Evolutionary conservation across 2,329 filamentous ascomycete genomes (phyloP), one percentile per base, ranked within the genome.

Genomic region (Alternaria conjuncta): DNA sequence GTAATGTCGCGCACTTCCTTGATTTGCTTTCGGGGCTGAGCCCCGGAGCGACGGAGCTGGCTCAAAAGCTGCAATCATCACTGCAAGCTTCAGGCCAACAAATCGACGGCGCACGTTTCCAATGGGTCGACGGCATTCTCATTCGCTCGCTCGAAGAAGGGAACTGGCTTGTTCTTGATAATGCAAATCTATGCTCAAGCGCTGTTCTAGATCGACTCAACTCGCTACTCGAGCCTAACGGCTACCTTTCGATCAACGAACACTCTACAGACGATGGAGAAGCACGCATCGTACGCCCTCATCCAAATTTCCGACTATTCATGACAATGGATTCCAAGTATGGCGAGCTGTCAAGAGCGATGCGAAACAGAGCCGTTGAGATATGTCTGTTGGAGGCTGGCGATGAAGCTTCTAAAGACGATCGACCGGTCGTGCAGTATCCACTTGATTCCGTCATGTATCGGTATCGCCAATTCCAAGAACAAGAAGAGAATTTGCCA

Each of bases 201-300:
- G 97, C 95, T 7, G 96, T 99, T 1, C 86, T 99, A 10, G 96
- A 99, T 80, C 88, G 96, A 65, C 84, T 99, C 55, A 99, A 99
- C 78, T 98, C 96, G 0, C 83, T 99, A 9, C 90, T 98, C 8
- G 96, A 99, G 77, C 94, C 94, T 0, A 90, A 94, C 73, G 96
- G 96, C 1, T 90, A 89, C 66, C 83, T 99, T 21, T 93, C 92
- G 71, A 91, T 99, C 77, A 98, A 97, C 73, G 96, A 99, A 78
- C 94, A 98, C 77, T 93, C 92, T 60, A 92, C 89, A 12, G 87
- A 89, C 10, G 89, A 95, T 74, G 95, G 95, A 30, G 89, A 92
- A 72, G 91, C 94, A 11, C 88, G 92, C 60, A 82, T 96, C 36
- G 88, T 99, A 54, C 88, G 82, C 60, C 94, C 96, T 13, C 94